A percentile compares a stretch with the other conserved stretches of the same genome.
These are phyloP conservation scores for Penicillium odoratum DNA, from an alignment of 495 filamentous ascomycete genomes.

Conservation along the genomic window DNA sequence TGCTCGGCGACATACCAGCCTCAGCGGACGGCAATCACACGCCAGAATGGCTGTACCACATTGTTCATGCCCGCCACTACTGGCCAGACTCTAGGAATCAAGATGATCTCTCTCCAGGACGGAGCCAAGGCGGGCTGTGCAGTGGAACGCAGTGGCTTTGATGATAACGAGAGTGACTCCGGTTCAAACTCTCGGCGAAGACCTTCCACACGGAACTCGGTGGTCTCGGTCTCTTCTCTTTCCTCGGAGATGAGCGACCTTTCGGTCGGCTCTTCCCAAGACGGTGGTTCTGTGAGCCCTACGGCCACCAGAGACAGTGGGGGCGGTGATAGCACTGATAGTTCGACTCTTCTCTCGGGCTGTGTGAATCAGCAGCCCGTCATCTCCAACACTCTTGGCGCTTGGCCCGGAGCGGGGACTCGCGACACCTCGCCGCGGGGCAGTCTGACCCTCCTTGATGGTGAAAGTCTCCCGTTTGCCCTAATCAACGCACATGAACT, in stretches of 20 bases:
- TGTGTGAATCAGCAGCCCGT: conserved; percentile 40
- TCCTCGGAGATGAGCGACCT: conserved; percentile 43
- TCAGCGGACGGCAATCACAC: conserved; percentile 67
- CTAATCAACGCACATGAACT: conserved; percentile 82
- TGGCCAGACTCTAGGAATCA: conserved; percentile 58
- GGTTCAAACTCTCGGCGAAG: conserved; percentile 15
- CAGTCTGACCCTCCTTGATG: conserved; percentile 71
- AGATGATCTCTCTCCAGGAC: conserved; percentile 58
- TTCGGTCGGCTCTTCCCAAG: conserved; percentile 37
- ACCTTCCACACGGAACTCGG: conserved; percentile 27
- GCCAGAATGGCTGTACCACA: conserved; percentile 72
- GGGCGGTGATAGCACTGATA: conserved; percentile 34
- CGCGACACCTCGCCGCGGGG: conserved; percentile 69
- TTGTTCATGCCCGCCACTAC: conserved; percentile 88
- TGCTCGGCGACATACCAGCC: conserved; percentile 72
- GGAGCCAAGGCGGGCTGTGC: conserved; percentile 35
- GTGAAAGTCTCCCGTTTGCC: conserved; percentile 67
- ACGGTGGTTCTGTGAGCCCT: conserved; percentile 20
- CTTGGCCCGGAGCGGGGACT: conserved; percentile 41
- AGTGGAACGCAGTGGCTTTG: conserved; percentile 24
- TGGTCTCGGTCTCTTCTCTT: conserved; percentile 41
- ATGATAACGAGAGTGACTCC: conserved; percentile 20
- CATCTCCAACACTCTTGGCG: conserved; percentile 35
- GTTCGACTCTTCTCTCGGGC: conserved; percentile 32
- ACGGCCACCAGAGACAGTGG: conserved; percentile 23